These are phyloP conservation scores for Talaromyces sp. DNA, from an alignment of 2,329 filamentous ascomycete genomes.

Conservation along the genomic window DNA sequence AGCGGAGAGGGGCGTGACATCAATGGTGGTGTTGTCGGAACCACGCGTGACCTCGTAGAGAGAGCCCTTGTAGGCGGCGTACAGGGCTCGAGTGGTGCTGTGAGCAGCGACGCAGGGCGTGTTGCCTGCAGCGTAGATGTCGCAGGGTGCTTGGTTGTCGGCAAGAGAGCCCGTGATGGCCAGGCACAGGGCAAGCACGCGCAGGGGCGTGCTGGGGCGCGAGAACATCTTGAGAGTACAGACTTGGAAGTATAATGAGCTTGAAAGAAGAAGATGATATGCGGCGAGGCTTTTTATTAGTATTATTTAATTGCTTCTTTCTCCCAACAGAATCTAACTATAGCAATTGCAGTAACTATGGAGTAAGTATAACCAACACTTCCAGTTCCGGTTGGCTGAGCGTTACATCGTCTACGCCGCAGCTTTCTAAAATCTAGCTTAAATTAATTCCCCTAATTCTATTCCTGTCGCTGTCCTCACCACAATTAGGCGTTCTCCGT, in stretches of 20 bases:
- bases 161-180: conserved; percentile 19
- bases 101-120: conserved; percentile 9
- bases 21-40: conserved; percentile 3
- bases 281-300: too few species aligned
- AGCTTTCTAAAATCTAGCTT: neutral
- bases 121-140: conserved; percentile 7
- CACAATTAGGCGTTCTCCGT: neutral
- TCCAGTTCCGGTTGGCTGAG: neutral
- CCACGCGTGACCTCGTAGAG: conserved; percentile 6
- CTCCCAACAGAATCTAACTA: neutral
- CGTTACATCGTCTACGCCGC: neutral
- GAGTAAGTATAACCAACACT: neutral
- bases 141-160: conserved; percentile 24
- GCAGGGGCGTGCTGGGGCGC: neutral
- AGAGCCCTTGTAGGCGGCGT: neutral
- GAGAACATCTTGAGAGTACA: neutral
- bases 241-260: neutral
- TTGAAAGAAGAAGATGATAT: neutral
- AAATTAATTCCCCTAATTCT: neutral
- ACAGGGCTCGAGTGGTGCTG: conserved; percentile 8
- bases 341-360: neutral
- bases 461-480: neutral
- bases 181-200: conserved; percentile 2
- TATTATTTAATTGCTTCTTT: neutral
- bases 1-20: conserved; percentile 3